Conservation (phyloP, 2,329 filamentous ascomycete species). For the Drechslera avenae region DNA sequence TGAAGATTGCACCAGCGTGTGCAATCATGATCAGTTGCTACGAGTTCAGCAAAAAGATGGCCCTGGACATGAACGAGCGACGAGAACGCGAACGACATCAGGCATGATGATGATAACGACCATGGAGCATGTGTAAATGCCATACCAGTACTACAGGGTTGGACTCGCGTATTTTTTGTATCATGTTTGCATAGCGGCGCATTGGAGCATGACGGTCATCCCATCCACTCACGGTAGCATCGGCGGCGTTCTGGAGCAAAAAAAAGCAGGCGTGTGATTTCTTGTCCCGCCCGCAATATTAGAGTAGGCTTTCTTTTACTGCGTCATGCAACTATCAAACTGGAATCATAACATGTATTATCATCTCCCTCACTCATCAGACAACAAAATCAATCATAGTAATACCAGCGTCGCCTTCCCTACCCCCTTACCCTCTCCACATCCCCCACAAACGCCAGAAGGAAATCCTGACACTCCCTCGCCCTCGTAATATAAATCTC, state of each 20-base stretch:
- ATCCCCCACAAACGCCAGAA: slow-evolving; percentile 45
- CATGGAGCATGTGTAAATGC: background rate
- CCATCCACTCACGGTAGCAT: slow-evolving; percentile 11
- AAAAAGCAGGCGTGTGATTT: background rate
- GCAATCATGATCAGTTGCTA: slow-evolving; percentile 99
- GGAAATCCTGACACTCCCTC: slow-evolving; percentile 32
- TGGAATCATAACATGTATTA: too few relatives aligned
- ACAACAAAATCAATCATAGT: too few relatives aligned
- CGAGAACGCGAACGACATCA: slow-evolving; percentile 36
- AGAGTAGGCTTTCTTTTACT: too few relatives aligned
- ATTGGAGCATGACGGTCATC: slow-evolving; percentile 5
- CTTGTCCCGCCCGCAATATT: background rate
- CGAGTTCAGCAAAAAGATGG: slow-evolving; percentile 91
- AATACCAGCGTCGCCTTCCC: too few relatives aligned
- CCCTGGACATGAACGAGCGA: slow-evolving; percentile 73
- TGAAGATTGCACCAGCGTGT: slow-evolving; percentile 95
- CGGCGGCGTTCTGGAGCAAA: slow-evolving; percentile 8
- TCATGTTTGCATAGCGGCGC: slow-evolving; percentile 13
- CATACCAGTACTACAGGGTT: background rate
- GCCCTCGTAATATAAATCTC: slow-evolving; percentile 45
- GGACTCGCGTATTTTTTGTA: slow-evolving; percentile 1
- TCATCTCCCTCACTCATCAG: too few relatives aligned
- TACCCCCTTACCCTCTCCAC: background rate
- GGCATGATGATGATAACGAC: slow-evolving; percentile 4
- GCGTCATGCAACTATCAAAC: too few relatives aligned